Percentiles rank a stretch among this genome's conserved stretches.
These are phyloP conservation scores for Nicotiana tomentosiformis DNA, from an alignment of 257 asterid species.

Conservation along the genomic window DNA sequence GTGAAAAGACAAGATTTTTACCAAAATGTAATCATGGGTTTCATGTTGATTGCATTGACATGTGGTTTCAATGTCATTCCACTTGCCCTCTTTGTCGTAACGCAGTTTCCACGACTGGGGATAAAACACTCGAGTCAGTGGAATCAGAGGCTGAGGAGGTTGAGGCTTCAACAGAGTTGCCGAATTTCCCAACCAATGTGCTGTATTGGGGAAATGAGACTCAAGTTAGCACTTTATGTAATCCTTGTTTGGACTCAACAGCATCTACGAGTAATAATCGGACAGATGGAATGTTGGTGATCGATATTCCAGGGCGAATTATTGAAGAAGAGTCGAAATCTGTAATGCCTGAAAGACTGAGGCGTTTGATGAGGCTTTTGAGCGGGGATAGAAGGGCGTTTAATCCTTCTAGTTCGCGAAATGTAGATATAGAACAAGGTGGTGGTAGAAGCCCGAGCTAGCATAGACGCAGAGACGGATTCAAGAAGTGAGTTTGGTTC, in stretches of 20 bases:
- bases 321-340: constrained; percentile 1
- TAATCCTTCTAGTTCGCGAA: neutral
- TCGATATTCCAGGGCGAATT: constrained; percentile 12
- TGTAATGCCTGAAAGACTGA: constrained; percentile 12
- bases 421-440: constrained; percentile 15
- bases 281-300: constrained; percentile 4
- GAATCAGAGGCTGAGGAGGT: neutral
- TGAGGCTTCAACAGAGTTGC: neutral
- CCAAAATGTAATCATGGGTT: constrained; percentile 13
- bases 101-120: neutral
- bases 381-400: constrained; percentile 12
- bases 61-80: constrained; percentile 14
- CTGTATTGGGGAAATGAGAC: constrained; percentile 21
- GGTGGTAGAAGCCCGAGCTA: constrained; percentile 3
- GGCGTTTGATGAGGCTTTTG: constrained; percentile 20
- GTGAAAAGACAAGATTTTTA: constrained; percentile 7
- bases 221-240: constrained; percentile 15
- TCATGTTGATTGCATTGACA: constrained; percentile 13
- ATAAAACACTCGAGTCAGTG: neutral
- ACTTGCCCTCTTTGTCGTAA: constrained; percentile 14
- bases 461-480: neutral
- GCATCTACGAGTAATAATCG: neutral
- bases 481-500: neutral
- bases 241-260: neutral
- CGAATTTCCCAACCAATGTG: constrained; percentile 20